phyloP scores from a whole-genome alignment of 129 eudicot species.

The Flaveria bidentis region DNA sequence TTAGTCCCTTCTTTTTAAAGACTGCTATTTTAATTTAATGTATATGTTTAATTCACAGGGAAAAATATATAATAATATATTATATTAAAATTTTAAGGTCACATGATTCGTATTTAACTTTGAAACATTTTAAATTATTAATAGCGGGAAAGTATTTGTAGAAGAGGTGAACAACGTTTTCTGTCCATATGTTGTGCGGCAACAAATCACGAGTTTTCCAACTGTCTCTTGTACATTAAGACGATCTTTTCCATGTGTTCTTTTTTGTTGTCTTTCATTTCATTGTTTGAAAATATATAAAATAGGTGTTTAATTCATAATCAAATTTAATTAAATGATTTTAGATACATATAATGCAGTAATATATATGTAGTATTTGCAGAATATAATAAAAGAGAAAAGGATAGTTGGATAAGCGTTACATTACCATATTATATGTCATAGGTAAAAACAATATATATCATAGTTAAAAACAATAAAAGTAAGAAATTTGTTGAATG shows the following conservation, averaged over 20 bases:
- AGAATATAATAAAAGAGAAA: too few relatives aligned
- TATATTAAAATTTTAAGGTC: background rate
- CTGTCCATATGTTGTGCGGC: slow-evolving; percentile 11
- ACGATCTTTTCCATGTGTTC: slow-evolving; percentile 15
- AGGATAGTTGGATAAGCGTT: too few relatives aligned
- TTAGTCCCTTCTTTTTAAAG: background rate
- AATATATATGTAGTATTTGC: too few relatives aligned
- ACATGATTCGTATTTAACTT: slow-evolving; percentile 3
- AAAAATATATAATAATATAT: background rate
- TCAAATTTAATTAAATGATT: too few relatives aligned
- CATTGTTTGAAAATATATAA: too few relatives aligned
- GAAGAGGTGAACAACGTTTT: background rate
- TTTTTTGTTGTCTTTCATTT: slow-evolving; percentile 5
- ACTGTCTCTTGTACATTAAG: slow-evolving; percentile 11
- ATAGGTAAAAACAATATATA: too few relatives aligned
- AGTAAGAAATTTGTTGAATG: too few relatives aligned
- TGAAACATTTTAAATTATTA: slow-evolving; percentile 3
- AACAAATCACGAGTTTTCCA: slow-evolving; percentile 23
- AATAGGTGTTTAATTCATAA: too few relatives aligned
- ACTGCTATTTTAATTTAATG: background rate
- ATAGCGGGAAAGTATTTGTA: slow-evolving; percentile 17
- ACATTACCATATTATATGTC: too few relatives aligned
- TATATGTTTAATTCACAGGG: background rate
- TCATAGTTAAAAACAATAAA: too few relatives aligned
- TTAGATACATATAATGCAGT: too few relatives aligned